A percentile compares a stretch with the other conserved stretches of the same genome.
Evolutionary conservation across 2,329 filamentous ascomycete genomes (phyloP).

Genomic region (Fusarium sp.): DNA sequence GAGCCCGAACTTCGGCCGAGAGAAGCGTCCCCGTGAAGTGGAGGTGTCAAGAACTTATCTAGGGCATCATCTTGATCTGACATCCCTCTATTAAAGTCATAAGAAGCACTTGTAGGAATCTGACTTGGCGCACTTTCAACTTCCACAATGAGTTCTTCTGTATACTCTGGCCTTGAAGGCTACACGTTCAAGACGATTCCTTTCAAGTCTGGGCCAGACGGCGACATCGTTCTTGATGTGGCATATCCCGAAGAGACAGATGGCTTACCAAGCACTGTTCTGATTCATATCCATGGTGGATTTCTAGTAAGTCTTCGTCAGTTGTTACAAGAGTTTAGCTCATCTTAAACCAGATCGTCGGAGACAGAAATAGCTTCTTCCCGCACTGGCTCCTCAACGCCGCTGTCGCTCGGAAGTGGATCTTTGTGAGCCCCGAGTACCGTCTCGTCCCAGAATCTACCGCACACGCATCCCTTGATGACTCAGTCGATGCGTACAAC

Average conservation of each 20-base stretch:
- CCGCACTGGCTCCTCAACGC: conserved; percentile 43
- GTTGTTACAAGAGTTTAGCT: accelerated
- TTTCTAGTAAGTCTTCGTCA: conserved; percentile 6
- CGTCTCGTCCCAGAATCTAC: conserved; percentile 43
- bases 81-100: neutral
- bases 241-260: conserved; percentile 34
- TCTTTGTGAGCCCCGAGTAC: conserved; percentile 46
- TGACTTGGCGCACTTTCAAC: accelerated
- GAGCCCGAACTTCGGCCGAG: conserved; percentile 11
- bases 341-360: conserved; percentile 28
- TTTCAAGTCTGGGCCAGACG: conserved; percentile 29
- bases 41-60: too few species aligned
- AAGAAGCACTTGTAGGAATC: accelerated
- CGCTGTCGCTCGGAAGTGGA: conserved; percentile 39
- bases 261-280: conserved; percentile 21
- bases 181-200: conserved; percentile 35
- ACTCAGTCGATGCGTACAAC: conserved; percentile 39
- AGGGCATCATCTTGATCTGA: neutral
- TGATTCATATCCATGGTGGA: conserved; percentile 44
- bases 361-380: conserved; percentile 42
- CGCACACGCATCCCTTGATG: conserved; percentile 35
- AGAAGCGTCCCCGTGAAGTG: neutral
- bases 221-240: conserved; percentile 37
- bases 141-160: neutral
- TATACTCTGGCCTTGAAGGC: conserved; percentile 21